phyloP scores from a whole-genome alignment of 202 grass and related monocot genomes.

The Hordeum pubiflorum region DNA sequence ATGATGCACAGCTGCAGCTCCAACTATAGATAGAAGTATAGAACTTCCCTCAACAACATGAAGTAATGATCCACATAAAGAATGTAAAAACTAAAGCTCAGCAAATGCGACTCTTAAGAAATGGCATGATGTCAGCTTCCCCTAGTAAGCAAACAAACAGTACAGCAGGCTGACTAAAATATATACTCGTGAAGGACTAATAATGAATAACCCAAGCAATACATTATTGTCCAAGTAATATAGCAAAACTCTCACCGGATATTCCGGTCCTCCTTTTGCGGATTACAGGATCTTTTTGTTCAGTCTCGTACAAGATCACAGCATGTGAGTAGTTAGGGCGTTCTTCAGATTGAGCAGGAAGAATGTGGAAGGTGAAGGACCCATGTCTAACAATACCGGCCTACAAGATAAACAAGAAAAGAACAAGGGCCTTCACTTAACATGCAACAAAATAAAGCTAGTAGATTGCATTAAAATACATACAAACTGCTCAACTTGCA shows the following conservation, averaged over 20 bases:
- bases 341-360: constrained; percentile 36
- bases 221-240: neutral
- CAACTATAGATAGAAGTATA: neutral
- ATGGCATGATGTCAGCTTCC: neutral
- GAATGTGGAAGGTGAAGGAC: constrained; percentile 45
- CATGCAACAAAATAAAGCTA: constrained; percentile 8
- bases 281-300: neutral
- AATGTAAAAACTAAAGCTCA: neutral
- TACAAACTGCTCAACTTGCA: constrained; percentile 18
- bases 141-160: neutral
- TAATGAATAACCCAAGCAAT: constrained; percentile 10
- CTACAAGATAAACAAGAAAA: constrained; percentile 31
- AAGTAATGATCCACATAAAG: constrained; percentile 7
- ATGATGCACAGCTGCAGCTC: neutral
- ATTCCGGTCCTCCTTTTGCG: constrained; percentile 24
- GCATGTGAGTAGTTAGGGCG: constrained; percentile 41
- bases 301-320: constrained; percentile 36
- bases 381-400: constrained; percentile 38
- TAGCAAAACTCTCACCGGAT: constrained; percentile 34
- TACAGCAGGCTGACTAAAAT: neutral
- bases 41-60: neutral
- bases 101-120: neutral
- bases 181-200: neutral
- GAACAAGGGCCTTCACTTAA: neutral
- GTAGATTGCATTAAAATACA: constrained; percentile 19